A percentile compares a stretch with the other conserved stretches of the same genome.
Evolutionary conservation across 495 filamentous ascomycete species (phyloP).

Genomic region (Polyplosphaeria fusca): DNA sequence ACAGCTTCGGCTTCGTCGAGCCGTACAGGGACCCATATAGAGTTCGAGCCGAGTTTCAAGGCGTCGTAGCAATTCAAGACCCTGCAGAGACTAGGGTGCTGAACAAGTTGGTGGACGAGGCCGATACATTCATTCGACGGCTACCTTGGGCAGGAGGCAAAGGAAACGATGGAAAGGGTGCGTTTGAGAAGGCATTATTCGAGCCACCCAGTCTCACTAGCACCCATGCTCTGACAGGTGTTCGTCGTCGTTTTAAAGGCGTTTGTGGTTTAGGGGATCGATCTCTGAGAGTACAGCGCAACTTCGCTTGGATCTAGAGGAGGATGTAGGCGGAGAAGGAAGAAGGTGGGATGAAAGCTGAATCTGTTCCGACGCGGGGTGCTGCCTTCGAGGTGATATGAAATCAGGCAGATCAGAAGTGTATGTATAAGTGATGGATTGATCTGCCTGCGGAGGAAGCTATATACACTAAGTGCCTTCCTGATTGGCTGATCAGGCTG

Average conservation of each 20-base stretch:
- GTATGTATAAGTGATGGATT: too few species aligned
- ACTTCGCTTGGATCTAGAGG: slow-evolving; percentile 1
- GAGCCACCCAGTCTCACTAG: background rate
- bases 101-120: background rate
- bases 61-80: background rate
- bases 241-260: background rate
- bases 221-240: background rate
- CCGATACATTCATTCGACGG: background rate
- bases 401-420: too few species aligned
- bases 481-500: too few species aligned
- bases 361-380: slow-evolving; percentile 2
- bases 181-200: background rate
- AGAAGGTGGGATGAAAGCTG: background rate
- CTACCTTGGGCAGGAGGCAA: background rate
- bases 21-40: background rate
- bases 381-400: slow-evolving; percentile 14
- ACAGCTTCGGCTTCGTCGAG: background rate
- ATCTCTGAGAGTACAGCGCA: slow-evolving; percentile 1
- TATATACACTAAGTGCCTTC: too few species aligned
- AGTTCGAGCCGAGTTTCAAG: background rate
- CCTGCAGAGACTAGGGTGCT: background rate
- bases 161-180: background rate
- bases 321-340: slow-evolving; percentile 1
- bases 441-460: too few species aligned
- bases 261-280: background rate